A percentile compares a stretch with the other conserved stretches of the same genome.
phyloP scores from a whole-genome alignment of 345 rosid genomes.

The Raphanus raphanistrum region DNA sequence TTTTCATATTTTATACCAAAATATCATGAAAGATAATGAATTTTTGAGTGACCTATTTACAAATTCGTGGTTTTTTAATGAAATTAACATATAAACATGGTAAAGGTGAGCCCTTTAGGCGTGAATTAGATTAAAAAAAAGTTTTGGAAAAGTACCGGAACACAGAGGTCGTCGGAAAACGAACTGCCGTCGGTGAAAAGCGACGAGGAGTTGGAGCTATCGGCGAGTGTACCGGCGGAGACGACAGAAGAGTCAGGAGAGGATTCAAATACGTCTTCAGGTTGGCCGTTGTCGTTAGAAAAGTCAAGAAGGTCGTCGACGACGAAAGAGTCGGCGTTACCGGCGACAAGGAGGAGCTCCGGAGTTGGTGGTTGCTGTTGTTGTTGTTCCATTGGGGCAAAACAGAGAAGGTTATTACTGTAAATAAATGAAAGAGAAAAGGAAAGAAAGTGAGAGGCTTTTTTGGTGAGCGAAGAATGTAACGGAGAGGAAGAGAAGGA shows the following conservation, averaged over 20 bases:
- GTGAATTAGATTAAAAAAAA: not conserved
- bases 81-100: not conserved
- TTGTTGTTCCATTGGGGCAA: slow-evolving; percentile 23
- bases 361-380: not conserved
- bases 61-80: not conserved
- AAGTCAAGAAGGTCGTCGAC: slow-evolving; percentile 88
- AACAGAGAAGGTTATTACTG: slow-evolving; percentile 14
- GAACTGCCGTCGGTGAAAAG: slow-evolving; percentile 42
- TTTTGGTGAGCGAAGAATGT: slow-evolving; percentile 14
- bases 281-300: slow-evolving; percentile 61
- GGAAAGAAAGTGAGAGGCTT: not conserved
- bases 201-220: slow-evolving; percentile 34
- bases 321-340: slow-evolving; percentile 62
- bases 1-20: not conserved
- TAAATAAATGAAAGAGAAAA: slow-evolving; percentile 1
- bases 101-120: not conserved
- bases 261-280: slow-evolving; percentile 33
- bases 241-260: slow-evolving; percentile 51
- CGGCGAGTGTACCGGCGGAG: slow-evolving; percentile 13
- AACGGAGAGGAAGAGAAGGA: slow-evolving; percentile 25
- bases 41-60: slow-evolving; percentile 2
- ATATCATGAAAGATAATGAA: not conserved
- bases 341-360: slow-evolving; percentile 35
- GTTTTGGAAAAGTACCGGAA: slow-evolving; percentile 58
- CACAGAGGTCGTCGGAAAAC: slow-evolving; percentile 64